A percentile compares a stretch with the other conserved stretches of the same genome.
These are phyloP conservation scores for Aspergillus caelatus DNA, from an alignment of 2,329 filamentous ascomycete species.

Conservation along the genomic window DNA sequence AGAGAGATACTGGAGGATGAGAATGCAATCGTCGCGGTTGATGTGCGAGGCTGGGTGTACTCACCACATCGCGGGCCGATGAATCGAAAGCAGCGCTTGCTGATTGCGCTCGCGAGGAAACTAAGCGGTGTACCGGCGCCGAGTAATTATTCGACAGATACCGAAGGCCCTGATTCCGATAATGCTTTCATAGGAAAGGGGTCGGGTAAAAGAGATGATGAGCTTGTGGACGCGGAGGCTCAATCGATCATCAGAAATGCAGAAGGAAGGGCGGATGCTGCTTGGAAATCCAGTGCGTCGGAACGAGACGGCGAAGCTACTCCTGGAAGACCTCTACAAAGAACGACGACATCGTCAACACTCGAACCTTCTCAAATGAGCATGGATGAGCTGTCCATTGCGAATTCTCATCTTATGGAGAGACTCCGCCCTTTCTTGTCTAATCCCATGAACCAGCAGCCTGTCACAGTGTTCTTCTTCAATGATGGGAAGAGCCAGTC, in stretches of 20 bases:
- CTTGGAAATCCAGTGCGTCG: constrained; percentile 68
- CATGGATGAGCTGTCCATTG: constrained; percentile 73
- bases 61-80: constrained; percentile 81
- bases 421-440: constrained; percentile 88
- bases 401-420: constrained; percentile 86
- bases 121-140: constrained; percentile 83
- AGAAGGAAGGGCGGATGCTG: constrained; percentile 70
- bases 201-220: constrained; percentile 55
- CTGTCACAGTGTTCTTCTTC: constrained; percentile 94
- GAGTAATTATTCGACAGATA: constrained; percentile 36
- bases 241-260: constrained; percentile 74
- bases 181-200: constrained; percentile 36
- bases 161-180: constrained; percentile 21
- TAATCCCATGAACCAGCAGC: constrained; percentile 72
- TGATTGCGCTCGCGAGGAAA: constrained; percentile 83
- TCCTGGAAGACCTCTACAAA: constrained; percentile 30
- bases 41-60: constrained; percentile 95
- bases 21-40: constrained; percentile 86
- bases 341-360: constrained; percentile 55
- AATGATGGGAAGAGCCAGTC: constrained; percentile 82
- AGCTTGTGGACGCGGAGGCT: constrained; percentile 73
- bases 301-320: constrained; percentile 23
- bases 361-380: constrained; percentile 54
- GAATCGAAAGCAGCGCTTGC: constrained; percentile 80
- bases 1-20: constrained; percentile 81